phyloP scores from a whole-genome alignment of 2,329 filamentous ascomycete species.

The Thielaviopsis punctulata region DNA sequence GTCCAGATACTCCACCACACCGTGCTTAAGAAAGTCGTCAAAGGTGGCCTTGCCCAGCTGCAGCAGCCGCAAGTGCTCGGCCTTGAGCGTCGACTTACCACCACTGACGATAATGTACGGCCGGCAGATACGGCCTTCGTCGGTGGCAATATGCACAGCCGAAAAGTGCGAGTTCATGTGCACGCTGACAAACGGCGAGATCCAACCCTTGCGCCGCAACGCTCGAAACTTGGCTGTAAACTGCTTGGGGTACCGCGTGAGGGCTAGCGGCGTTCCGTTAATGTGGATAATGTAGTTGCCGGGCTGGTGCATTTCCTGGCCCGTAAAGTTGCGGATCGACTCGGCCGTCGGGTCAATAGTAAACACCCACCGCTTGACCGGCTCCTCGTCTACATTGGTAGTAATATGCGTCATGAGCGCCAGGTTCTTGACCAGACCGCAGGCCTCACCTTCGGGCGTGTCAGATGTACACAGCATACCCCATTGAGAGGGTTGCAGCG shows the following conservation, averaged over 20 bases:
- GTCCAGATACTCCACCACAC: slow-evolving; percentile 89
- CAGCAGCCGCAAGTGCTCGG: slow-evolving; percentile 61
- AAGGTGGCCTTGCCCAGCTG: slow-evolving; percentile 75
- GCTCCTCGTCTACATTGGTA: slow-evolving; percentile 84
- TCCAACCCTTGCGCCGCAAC: slow-evolving; percentile 72
- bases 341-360: slow-evolving; percentile 72
- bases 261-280: slow-evolving; percentile 83
- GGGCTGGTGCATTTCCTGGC: slow-evolving; percentile 69
- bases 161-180: slow-evolving; percentile 88
- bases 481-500: slow-evolving; percentile 91
- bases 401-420: slow-evolving; percentile 99
- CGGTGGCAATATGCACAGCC: slow-evolving; percentile 87
- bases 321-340: slow-evolving; percentile 51
- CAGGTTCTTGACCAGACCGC: slow-evolving; percentile 93
- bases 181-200: slow-evolving; percentile 93
- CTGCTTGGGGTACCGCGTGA: slow-evolving; percentile 70
- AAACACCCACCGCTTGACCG: slow-evolving; percentile 73
- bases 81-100: slow-evolving; percentile 61
- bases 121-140: slow-evolving; percentile 90
- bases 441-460: slow-evolving; percentile 96
- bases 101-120: slow-evolving; percentile 93
- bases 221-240: slow-evolving; percentile 76
- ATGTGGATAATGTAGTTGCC: slow-evolving; percentile 84
- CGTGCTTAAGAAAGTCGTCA: slow-evolving; percentile 80
- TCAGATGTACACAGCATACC: slow-evolving; percentile 96